Evolutionary conservation across 2,329 filamentous ascomycete genomes (phyloP), one percentile per base, ranked within the genome.

Genomic region (Lachnellula suecica): DNA sequence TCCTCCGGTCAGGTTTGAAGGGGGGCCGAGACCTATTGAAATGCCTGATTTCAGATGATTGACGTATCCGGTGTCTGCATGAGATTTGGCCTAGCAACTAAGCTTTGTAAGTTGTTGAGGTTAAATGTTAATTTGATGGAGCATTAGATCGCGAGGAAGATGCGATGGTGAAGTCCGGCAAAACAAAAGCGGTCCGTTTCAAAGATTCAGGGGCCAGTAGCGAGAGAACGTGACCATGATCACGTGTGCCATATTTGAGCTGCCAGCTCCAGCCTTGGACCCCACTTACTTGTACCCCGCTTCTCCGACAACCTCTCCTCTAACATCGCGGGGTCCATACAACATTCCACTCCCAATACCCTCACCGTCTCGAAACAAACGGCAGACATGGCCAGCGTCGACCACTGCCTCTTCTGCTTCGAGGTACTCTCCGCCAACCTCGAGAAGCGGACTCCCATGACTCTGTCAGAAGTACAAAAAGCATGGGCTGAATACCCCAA

Each of bases 391-490:
- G 93, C 94, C 44, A 87, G 88, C 52, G 73, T 82, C 63, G 87
- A 86, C 54, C 93, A 97, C 72, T 97, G 92, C 72, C 84, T 93
- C 66, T 92, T 87, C 72, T 97, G 92, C 76, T 97, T 99, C 77
- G 94, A 99, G 73, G 79, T 79, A 37, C 84, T 99, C 34, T 79
- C 83, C 45, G 87, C 92, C 49, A 82, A 84, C 55, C 89, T 96
- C 61, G 82, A 90, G 61, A 75, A 80, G 58, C 85, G 87, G 56
- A 77, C 85, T 53, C 74, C 88, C 10, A 76, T 91, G 62, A 78
- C 76, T 44, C 82, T 97, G 22, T 70, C 76, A 40, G 78, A 87
- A 58, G 79, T 96, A 54, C 82, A 93, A 72, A 74, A 82, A 17
- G 82, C 87, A 7, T 96, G 70, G 55, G 65, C 68, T 15, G 66